Evolutionary conservation across 768 basidiomycete species (phyloP).

Genomic region (Collybia mongolica): DNA sequence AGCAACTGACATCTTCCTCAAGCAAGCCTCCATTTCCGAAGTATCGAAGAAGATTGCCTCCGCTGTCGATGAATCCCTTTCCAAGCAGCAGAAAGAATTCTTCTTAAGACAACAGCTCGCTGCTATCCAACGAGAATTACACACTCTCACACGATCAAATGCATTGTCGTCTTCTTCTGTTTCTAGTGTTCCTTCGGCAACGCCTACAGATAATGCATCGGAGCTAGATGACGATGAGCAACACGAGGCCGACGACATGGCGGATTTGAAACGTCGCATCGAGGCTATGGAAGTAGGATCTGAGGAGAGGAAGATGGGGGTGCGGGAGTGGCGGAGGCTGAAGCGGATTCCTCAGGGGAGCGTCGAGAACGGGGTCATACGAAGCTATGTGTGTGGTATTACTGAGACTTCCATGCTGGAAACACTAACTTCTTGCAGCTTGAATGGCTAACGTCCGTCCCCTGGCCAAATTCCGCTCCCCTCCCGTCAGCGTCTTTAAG

Average conservation of each 20-base stretch:
- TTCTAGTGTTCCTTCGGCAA: slow-evolving; percentile 5
- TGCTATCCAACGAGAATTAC: slow-evolving; percentile 76
- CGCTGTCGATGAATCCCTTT: slow-evolving; percentile 80
- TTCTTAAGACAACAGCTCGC: slow-evolving; percentile 83
- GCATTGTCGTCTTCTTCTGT: slow-evolving; percentile 16
- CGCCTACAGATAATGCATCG: slow-evolving; percentile 24
- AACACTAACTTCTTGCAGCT: slow-evolving; percentile 44
- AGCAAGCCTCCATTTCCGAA: slow-evolving; percentile 76
- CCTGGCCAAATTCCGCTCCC: slow-evolving; percentile 66
- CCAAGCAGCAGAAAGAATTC: slow-evolving; percentile 86
- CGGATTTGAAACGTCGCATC: slow-evolving; percentile 68
- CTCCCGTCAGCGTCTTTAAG: slow-evolving; percentile 14
- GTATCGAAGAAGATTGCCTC: slow-evolving; percentile 79
- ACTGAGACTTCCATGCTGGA: slow-evolving; percentile 10
- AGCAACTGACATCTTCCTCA: slow-evolving; percentile 70
- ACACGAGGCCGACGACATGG: slow-evolving; percentile 78
- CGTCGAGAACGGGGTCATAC: slow-evolving; percentile 87
- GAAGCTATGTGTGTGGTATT: slow-evolving; percentile 58
- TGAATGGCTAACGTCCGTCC: slow-evolving; percentile 85
- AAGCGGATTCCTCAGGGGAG: slow-evolving; percentile 88
- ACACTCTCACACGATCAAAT: slow-evolving; percentile 42
- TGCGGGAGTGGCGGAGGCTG: slow-evolving; percentile 80
- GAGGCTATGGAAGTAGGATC: slow-evolving; percentile 70
- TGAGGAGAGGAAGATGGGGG: slow-evolving; percentile 81
- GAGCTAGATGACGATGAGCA: slow-evolving; percentile 79